Evolutionary conservation across 2,329 filamentous ascomycete species (phyloP).

Genomic region (Venturia aucupariae): DNA sequence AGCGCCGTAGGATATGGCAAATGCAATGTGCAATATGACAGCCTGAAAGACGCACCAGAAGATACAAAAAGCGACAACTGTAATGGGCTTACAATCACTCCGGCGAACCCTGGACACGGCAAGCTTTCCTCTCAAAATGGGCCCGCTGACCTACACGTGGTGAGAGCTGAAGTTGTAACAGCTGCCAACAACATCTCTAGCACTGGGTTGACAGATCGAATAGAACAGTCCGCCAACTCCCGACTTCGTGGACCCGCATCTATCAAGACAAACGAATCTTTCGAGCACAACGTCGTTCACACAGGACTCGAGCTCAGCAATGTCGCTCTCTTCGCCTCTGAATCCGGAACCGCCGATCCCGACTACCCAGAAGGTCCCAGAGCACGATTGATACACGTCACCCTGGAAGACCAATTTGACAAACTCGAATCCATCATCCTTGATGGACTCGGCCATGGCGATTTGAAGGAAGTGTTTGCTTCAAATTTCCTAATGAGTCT

Average conservation of each 20-base stretch:
- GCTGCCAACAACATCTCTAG: background rate
- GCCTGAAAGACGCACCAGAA: background rate
- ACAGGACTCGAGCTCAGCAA: background rate
- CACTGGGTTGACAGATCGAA: background rate
- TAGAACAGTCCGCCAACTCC: background rate
- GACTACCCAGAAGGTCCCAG: background rate
- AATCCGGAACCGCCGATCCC: background rate
- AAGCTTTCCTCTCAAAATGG: background rate
- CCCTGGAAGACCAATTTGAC: background rate
- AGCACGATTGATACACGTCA: background rate
- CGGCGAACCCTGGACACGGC: too few species aligned
- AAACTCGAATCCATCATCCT: background rate
- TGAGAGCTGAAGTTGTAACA: background rate
- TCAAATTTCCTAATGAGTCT: background rate
- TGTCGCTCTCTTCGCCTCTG: background rate
- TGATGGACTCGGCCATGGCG: background rate
- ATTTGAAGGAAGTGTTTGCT: background rate
- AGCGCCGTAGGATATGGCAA: background rate
- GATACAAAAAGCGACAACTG: background rate
- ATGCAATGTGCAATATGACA: background rate
- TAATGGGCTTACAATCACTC: background rate
- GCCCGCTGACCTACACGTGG: background rate
- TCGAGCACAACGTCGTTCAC: background rate
- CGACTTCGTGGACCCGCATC: background rate
- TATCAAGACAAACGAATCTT: background rate